A percentile compares a stretch with the other conserved stretches of the same genome.
Evolutionary conservation across 1,139 yeast species (phyloP).

Genomic region (Zygosaccharomyces sapae): DNA sequence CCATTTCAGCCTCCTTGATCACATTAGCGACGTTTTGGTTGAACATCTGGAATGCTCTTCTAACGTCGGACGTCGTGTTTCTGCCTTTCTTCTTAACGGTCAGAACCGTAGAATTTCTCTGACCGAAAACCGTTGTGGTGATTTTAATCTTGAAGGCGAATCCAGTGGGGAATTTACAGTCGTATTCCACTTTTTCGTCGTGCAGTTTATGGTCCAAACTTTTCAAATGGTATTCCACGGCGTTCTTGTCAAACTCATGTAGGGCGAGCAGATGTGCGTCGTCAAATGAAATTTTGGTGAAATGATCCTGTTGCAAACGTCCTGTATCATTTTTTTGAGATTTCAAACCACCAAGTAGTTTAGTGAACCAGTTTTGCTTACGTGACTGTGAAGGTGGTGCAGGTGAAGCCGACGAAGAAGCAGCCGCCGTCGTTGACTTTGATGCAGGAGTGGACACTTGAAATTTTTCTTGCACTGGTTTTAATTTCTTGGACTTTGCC

Average conservation of each 20-base stretch:
- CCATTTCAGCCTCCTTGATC: slow-evolving; percentile 16
- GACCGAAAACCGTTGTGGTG: slow-evolving; percentile 6
- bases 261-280: slow-evolving; percentile 29
- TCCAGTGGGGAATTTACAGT: slow-evolving; percentile 29
- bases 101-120: slow-evolving; percentile 14
- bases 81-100: slow-evolving; percentile 23
- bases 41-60: slow-evolving; percentile 21
- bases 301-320: slow-evolving; percentile 20
- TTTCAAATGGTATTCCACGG: slow-evolving; percentile 29
- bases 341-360: slow-evolving; percentile 23
- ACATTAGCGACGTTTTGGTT: slow-evolving; percentile 23
- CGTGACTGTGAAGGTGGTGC: not conserved
- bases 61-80: slow-evolving; percentile 10
- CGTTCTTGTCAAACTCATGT: slow-evolving; percentile 27
- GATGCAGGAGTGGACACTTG: not conserved
- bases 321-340: slow-evolving; percentile 7
- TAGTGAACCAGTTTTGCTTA: slow-evolving; percentile 27
- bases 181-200: slow-evolving; percentile 29
- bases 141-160: slow-evolving; percentile 30
- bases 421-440: slow-evolving; percentile 1
- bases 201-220: slow-evolving; percentile 21
- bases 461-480: not conserved
- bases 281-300: slow-evolving; percentile 28
- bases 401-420: slow-evolving; percentile 2
- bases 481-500: not conserved